Evolutionary conservation across 257 asterid species (phyloP), one percentile per base, ranked within the genome.

Genomic region (Misopates orontium): DNA sequence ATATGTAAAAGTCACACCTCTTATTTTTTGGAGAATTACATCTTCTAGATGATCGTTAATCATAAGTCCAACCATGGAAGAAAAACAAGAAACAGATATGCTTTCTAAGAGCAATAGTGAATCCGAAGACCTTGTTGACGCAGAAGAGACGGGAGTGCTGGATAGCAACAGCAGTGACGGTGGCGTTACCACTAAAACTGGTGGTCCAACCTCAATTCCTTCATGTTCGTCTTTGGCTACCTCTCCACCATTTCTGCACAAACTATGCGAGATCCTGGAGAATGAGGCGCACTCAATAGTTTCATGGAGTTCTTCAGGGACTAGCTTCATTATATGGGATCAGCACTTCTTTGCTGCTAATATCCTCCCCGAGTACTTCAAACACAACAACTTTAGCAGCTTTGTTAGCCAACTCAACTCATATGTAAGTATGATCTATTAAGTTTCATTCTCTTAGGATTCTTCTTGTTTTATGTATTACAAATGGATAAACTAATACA

Each of bases 361-460:
- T 41, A 65, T 85, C 64, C 82, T 85, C 36, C 78, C 80, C 18
- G 66, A 67, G 7, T 79, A 71, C 63, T 85, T 83, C 75, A 72
- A 71, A 39, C 89, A 85, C 74, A 64, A 65, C 82, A 83, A 85
- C 59, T 75, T 83, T 56, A 73, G 76, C 8, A 85, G 84, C 80
- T 85, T 85, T 59, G 18, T 76, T 18, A 62, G 82, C 62, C 93
- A 85, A 65, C 87, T 83, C 68, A 81, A 79, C 74, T 45, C 81
- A 4, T 85, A 83, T 65, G 93, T 85, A 75, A 79, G 87, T 64
- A 40, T 8, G n/a, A n/a, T n/a, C n/a, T n/a, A n/a, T n/a, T n/a
- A n/a, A n/a, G n/a, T n/a, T n/a, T n/a, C n/a, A n/a, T n/a, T n/a
- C n/a, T n/a, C n/a, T n/a, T n/a, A n/a, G n/a, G n/a, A 40, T 41